Conservation (phyloP, 768 basidiomycete species). For the Lentinula guzmanii region DNA sequence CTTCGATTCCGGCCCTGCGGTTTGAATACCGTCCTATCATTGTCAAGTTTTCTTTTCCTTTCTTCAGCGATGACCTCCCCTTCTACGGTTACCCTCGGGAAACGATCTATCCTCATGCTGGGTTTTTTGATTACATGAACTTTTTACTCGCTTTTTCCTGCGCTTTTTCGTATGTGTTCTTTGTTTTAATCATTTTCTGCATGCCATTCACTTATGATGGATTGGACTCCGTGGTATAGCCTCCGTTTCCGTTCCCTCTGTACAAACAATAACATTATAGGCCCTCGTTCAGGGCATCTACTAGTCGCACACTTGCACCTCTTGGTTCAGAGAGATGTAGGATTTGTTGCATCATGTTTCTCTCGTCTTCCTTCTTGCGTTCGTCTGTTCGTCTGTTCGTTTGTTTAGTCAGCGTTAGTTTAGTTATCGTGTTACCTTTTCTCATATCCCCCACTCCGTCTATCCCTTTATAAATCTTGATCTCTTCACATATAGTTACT, state of each 20-base stretch:
- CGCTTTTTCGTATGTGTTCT: not conserved
- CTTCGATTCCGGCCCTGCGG: not conserved
- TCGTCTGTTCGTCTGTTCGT: not conserved
- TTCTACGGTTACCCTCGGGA: not conserved
- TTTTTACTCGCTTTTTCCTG: not conserved
- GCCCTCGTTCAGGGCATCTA: not conserved
- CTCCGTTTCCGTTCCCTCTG: not conserved
- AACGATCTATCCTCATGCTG: not conserved
- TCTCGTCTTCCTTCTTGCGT: not conserved
- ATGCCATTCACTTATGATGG: not conserved
- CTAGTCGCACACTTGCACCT: not conserved
- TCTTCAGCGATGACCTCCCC: not conserved
- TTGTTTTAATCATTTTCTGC: not conserved
- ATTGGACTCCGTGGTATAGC: not conserved
- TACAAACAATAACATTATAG: not conserved
- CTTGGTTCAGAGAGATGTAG: not conserved
- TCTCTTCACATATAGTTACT: not conserved
- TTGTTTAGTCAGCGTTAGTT: not conserved
- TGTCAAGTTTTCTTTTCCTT: not conserved
- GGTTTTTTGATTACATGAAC: not conserved
- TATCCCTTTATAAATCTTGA: not conserved
- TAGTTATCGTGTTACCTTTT: constrained; percentile 1
- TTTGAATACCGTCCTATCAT: not conserved
- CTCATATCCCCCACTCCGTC: not conserved
- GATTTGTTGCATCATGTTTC: too few relatives aligned